Evolutionary conservation across 345 rosid genomes (phyloP).

Genomic region (Arabis alpina): DNA sequence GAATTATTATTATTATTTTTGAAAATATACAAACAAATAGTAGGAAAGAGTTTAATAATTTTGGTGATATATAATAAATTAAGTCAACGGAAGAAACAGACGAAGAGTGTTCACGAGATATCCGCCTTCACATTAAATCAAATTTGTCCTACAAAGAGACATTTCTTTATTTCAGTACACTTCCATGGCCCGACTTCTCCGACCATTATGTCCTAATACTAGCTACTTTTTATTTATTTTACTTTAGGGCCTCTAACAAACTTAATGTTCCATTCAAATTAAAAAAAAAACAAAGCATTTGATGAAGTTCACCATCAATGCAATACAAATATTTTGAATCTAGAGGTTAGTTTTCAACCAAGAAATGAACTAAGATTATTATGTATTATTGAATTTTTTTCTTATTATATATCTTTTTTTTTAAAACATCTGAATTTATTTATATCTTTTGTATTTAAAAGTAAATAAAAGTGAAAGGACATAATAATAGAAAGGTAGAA

Average conservation of each 20-base stretch:
- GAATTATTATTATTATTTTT: neutral
- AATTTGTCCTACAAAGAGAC: conserved; percentile 41
- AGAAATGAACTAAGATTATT: neutral
- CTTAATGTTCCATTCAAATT: conserved; percentile 11
- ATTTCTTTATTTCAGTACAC: conserved; percentile 34
- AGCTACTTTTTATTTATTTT: conserved; percentile 3
- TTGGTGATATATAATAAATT: conserved; percentile 13
- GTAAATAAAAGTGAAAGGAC: too few relatives aligned
- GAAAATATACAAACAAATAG: neutral
- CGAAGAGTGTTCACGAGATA: conserved; percentile 45
- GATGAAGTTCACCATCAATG: conserved; percentile 20
- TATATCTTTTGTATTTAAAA: too few relatives aligned
- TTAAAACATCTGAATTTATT: too few relatives aligned
- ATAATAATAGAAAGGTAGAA: too few relatives aligned
- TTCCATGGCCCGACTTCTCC: conserved; percentile 41
- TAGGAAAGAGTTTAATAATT: conserved; percentile 8
- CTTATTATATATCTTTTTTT: too few relatives aligned
- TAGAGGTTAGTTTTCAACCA: neutral
- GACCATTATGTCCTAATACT: conserved; percentile 33
- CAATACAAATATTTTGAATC: neutral
- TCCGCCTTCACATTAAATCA: conserved; percentile 31
- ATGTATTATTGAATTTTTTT: neutral
- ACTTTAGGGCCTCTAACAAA: conserved; percentile 6
- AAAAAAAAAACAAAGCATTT: neutral
- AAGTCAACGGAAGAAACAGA: conserved; percentile 46